A percentile compares a stretch with the other conserved stretches of the same genome.
Evolutionary conservation across 805 yeast species (phyloP).

Genomic region (Vanderwaltozyma verrucispora): DNA sequence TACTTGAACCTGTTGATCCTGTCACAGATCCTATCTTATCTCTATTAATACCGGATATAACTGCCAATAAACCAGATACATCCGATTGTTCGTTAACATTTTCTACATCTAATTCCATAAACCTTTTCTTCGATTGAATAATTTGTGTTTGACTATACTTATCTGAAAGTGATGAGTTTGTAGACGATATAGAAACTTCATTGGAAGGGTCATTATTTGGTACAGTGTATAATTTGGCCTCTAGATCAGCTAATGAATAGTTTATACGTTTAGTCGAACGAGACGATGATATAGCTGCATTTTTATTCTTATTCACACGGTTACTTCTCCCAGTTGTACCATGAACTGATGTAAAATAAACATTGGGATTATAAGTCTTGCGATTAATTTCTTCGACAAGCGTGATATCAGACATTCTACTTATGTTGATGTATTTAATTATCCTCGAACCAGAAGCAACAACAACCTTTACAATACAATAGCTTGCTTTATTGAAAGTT

Average conservation of each 20-base stretch:
- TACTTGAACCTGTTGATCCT: not conserved
- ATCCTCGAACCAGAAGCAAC: too few relatives aligned
- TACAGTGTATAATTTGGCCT: slow-evolving; percentile 20
- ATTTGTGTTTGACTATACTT: slow-evolving; percentile 22
- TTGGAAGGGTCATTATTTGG: slow-evolving; percentile 6
- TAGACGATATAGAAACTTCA: not conserved
- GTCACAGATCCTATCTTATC: slow-evolving; percentile 19
- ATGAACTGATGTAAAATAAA: slow-evolving; percentile 20
- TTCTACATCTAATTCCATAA: slow-evolving; percentile 27
- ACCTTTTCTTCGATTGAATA: slow-evolving; percentile 23
- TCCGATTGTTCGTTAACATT: slow-evolving; percentile 20
- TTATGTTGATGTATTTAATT: too few relatives aligned
- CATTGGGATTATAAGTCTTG: slow-evolving; percentile 25
- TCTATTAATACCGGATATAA: slow-evolving; percentile 23
- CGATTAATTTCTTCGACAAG: slow-evolving; percentile 24
- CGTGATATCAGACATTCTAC: not conserved
- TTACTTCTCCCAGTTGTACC: slow-evolving; percentile 14
- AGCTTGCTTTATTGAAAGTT: too few relatives aligned
- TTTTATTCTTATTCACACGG: slow-evolving; percentile 11
- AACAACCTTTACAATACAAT: too few relatives aligned
- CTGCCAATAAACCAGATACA: slow-evolving; percentile 23
- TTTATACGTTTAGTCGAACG: slow-evolving; percentile 26
- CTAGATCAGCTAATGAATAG: slow-evolving; percentile 28
- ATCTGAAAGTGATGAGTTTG: slow-evolving; percentile 7
- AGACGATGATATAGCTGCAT: slow-evolving; percentile 10